Base-by-base conservation (phyloP, 2,329 filamentous ascomycete genomes). In the Phoma herbarum region DNA sequence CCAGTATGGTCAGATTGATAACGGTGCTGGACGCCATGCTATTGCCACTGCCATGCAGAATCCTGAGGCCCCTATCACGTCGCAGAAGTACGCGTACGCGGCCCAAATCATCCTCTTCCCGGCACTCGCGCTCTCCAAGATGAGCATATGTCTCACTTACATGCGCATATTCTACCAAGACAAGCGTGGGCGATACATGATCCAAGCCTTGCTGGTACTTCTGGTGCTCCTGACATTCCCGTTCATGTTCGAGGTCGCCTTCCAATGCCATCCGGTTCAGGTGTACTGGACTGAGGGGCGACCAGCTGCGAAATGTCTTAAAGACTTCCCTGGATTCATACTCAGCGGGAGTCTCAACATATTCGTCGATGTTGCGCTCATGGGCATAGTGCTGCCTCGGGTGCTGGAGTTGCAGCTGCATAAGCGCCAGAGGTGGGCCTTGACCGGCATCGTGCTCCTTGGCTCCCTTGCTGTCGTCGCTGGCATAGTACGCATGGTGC, bases 111-210 rank as follows among this genome's bases (percentile, higher is more conserved):
- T 65, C 7, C 42, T 64, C 26, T 54, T 66, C 12, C 46, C 57
- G 9, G 66, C 60, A 3, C 63, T 70, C n/a, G 53, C 63, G 2
- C 10, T 63, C 10, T 54, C 65, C 4, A 70, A 69, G 55, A 42
- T 68, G 42, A 70, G 68, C 58, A 69, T 70, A 35, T 69, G 68
- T 28, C 58, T 66, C 12, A 59, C 59, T 16, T 70, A 70, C 39
- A 52, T 69, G 12, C 66, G 68, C 23, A 63, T 70, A 23, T 69
- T 70, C 53, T 62, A 59, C 52, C 39, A 49, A 6, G 65, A 69
- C 42, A 46, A 47, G 14, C 50, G 39, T 9, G 63, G 65, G 4
- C 63, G 68, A 4, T 57, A 41, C 20, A 55, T 68, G 37, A 69
- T 69, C 20, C 59, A 59, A 25, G 50, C 25, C 33, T 33, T 63